Evolutionary conservation across 2,329 filamentous ascomycete species (phyloP), one percentile per base, ranked within the genome.

Genomic region (Cladophialophora psammophila): DNA sequence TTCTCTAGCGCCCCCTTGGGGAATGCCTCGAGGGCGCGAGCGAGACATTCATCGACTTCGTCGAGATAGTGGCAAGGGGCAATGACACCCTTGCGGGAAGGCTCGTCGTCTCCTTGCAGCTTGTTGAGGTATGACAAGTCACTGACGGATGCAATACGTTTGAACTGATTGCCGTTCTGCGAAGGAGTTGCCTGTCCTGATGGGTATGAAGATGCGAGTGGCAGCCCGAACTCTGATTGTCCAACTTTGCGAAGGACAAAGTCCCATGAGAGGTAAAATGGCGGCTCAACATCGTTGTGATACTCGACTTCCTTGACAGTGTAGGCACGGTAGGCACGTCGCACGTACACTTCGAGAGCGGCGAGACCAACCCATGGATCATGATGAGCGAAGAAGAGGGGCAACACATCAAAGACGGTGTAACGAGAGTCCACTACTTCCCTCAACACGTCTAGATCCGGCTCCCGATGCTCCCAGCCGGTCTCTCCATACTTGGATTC

Each of bases 371-470:
- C 94, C 92, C 93, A 98, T 12, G 93, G 90, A 76, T 99, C 95
- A 50, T 92, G 88, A 80, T 99, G 93, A 38, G 90, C 91, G 77
- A 99, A 99, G 88, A 99, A 99, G 65, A 93, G 89, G 7, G 94
- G 91, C 72, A 99, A 81, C 18, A 99, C 95, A 77, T 99, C 95
- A 74, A 97, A 97, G 71, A 99, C 95, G 50, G 94, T 98, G 84
- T 96, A 98, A 83, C 96, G 96, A 63, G 95, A 98, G 80, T 99
- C 95, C 60, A 99, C 93, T 36, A 99, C 94, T 80, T 99, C 95
- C 85, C 97, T 97, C 82, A 99, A 90, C 71, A 96, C 85, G 26
- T 96, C 91, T 62, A 96, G 83, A 80, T 91, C 92, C 56, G 95
- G 95, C 80, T 97, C 92, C 72, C 95, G 87, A 82, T 99, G 95